Base-by-base conservation (phyloP, 495 filamentous ascomycete genomes). In the Neurospora pannonica region DNA sequence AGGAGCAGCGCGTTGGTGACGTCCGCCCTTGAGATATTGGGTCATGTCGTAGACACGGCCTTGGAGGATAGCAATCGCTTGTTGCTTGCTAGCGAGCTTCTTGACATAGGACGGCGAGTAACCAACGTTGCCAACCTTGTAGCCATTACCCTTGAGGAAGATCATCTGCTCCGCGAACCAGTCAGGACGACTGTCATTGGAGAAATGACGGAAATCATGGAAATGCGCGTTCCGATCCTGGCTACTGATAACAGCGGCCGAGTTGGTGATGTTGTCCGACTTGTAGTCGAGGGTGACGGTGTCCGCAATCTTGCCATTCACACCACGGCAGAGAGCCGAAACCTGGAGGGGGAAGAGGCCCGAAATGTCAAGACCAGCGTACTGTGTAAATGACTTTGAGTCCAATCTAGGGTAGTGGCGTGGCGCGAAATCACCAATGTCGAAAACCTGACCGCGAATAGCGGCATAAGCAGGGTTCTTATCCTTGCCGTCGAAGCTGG, bases 271-370 rank as follows among this genome's bases (percentile, higher is more conserved):
- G 81, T 99, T 99, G 74, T 89, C 90, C 17, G 86, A 86, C 75
- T 88, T 89, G 81, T 94, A 98, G 80, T 94, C 92, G 70, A 98
- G 87, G 71, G 90, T 90, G 19, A 99, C 92, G 70, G 87, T 87
- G 77, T 93, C 87, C 36, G 95, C 39, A 86, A 77, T 75, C 62
- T 43, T 28, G 31, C 92, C 93, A 71, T 88, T 82, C 38, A 87
- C 87, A 42, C 96, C 96, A 67, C 92, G 88, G 82, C 96, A 99
- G 43, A 98, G 85, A 42, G 95, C 93, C 5, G 93, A 97, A 19
- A 98, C 96, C 80, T 99, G 96, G 15, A 99, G 87, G 0, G 96
- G 96, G 84, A 99, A 99, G 17, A 99, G 86, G 60, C 87, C 85
- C 21, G 94, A 95, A 69, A 94, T 93, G 77, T 98, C 96, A 21